phyloP scores from a whole-genome alignment of 1,284 basidiomycete species.

The Ustilago tritici region DNA sequence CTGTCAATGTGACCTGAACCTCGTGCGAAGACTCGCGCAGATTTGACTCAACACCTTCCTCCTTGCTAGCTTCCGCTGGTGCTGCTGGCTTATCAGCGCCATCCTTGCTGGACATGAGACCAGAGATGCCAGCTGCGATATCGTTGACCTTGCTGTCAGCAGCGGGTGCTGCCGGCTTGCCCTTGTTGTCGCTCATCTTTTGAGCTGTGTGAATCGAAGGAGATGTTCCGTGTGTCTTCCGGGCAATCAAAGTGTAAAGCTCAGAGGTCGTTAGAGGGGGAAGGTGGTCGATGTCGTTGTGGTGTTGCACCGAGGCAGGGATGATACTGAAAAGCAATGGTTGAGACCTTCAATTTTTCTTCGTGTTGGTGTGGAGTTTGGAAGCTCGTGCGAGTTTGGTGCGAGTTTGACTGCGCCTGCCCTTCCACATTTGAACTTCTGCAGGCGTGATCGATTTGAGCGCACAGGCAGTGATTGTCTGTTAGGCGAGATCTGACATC shows the following conservation, averaged over 20 bases:
- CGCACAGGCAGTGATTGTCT: background rate
- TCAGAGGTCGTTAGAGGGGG: background rate
- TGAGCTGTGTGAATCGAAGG: background rate
- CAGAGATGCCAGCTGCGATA: constrained; percentile 52
- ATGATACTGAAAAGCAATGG: background rate
- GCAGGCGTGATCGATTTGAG: constrained; percentile 31
- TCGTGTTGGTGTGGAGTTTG: constrained; percentile 47
- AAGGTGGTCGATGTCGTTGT: too few relatives aligned
- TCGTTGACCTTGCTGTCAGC: constrained; percentile 52
- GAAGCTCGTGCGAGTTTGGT: constrained; percentile 20
- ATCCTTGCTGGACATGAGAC: constrained; percentile 49
- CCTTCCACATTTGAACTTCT: background rate
- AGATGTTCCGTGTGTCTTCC: background rate
- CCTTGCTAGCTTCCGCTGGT: constrained; percentile 11
- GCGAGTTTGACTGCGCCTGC: background rate
- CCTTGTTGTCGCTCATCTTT: constrained; percentile 44
- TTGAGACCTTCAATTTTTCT: constrained; percentile 16
- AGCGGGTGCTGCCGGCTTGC: constrained; percentile 29
- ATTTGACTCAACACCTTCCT: constrained; percentile 32
- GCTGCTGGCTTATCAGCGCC: constrained; percentile 16
- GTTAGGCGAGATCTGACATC: constrained; percentile 15
- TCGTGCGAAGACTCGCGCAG: constrained; percentile 63
- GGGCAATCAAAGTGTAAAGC: background rate
- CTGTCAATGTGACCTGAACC: constrained; percentile 91
- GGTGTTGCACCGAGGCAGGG: background rate